Conservation (phyloP, 139 green algal species). For the Haematococcus sp. region DNA sequence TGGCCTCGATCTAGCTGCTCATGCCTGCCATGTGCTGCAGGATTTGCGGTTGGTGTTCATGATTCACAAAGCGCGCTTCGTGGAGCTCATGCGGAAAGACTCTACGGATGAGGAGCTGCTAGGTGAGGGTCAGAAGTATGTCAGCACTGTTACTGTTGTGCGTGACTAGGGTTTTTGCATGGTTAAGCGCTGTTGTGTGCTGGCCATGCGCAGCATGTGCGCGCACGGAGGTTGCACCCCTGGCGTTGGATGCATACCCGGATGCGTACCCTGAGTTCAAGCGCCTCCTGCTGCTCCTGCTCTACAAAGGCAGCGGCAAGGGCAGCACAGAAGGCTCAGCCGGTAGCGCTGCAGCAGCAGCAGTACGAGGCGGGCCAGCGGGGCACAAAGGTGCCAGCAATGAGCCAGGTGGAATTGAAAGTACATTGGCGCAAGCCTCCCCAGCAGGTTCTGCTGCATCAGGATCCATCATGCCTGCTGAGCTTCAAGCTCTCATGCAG, state of each 20-base stretch:
- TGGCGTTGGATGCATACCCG: constrained; percentile 67
- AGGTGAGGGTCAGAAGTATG: not conserved
- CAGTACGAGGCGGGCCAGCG: not conserved
- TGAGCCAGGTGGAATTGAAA: no score
- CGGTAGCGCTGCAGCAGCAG: constrained; percentile 44
- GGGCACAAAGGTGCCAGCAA: no score
- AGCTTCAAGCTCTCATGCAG: not conserved
- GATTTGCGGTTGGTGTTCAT: constrained; percentile 55
- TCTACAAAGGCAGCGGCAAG: constrained; percentile 15
- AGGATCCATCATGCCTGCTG: not conserved
- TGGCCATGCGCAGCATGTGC: constrained; percentile 37
- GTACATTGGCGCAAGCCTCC: no score
- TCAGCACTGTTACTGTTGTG: not conserved
- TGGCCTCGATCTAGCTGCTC: not conserved
- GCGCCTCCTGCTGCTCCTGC: constrained; percentile 49
- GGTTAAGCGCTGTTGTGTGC: not conserved
- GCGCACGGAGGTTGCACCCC: constrained; percentile 50
- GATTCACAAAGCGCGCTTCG: constrained; percentile 54
- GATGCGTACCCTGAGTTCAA: constrained; percentile 77
- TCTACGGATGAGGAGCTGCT: not conserved
- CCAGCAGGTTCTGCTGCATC: no score
- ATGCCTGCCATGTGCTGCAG: constrained; percentile 19
- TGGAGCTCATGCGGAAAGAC: constrained; percentile 50
- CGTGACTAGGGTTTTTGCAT: not conserved
- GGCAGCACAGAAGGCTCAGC: not conserved